Base-by-base conservation (phyloP, 2,329 filamentous ascomycete species). In the Fusarium nurragi region DNA sequence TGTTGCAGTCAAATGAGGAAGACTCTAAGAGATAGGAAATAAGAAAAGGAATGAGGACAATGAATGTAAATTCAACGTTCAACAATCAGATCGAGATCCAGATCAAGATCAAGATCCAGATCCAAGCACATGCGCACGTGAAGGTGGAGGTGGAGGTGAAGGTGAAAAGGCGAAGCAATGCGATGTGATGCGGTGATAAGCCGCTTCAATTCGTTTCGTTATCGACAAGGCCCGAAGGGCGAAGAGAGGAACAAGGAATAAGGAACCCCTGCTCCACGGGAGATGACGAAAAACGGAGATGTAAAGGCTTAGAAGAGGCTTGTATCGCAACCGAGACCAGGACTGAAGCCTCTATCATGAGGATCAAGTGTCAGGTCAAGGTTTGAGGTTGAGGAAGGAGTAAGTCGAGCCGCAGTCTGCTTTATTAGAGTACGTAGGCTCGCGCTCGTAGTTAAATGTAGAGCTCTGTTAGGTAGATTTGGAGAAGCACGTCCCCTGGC, bases 161-260 rank as follows among this genome's bases (percentile, higher is more conserved):
- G 14, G 51, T 62, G 57, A 54, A 62, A 64, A 60, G 39, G 57
- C 57, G 52, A 55, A 37, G 46, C 37, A 54, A 51, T 51, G 52
- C 52, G 51, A 60, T 18, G 54, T 25, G 50, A 59, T 59, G 56
- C 54, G 68, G 62, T 69, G 70, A 72, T 72, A 72, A 72, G 70
- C 67, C 57, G 43, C 43, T 30, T 34, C 56, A 23, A 30, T 53
- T 69, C 55, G 32, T 34, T 34, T 34, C 32, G 32, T 67, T 72
- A 72, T 72, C 70, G 57, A 59, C 19, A 55, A 60, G 55, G 60
- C 67, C 54, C 52, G 62, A 69, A 56, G 49, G 65, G 65, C 52
- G 48, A 61, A 44, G 26, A 51, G 46, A 40, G 39, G 26, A 53
- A 47, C 39, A 34, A n/a, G 48, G 38, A 41, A 48, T 39, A 50